These are phyloP conservation scores for Lupinus albus DNA, from an alignment of 306 rosid species.

Conservation along the genomic window DNA sequence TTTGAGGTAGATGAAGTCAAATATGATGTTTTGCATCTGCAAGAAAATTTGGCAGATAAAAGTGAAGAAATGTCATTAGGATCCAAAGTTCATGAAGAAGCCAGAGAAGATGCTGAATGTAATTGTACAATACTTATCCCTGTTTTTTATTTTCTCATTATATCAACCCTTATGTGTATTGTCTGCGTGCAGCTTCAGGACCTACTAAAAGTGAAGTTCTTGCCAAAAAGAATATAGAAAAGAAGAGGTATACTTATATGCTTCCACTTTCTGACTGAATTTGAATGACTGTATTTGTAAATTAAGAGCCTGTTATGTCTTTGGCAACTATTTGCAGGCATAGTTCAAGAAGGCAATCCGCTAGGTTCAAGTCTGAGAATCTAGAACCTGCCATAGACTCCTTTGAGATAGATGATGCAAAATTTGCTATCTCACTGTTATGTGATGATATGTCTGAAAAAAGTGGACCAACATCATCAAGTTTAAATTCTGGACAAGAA, in stretches of 20 bases:
- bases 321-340: slow-evolving; percentile 46
- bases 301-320: slow-evolving; percentile 30
- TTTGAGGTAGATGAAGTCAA: slow-evolving; percentile 36
- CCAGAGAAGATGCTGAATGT: slow-evolving; percentile 42
- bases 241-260: slow-evolving; percentile 60
- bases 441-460: slow-evolving; percentile 40
- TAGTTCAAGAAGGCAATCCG: slow-evolving; percentile 66
- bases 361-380: slow-evolving; percentile 50
- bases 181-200: slow-evolving; percentile 56
- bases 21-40: slow-evolving; percentile 13
- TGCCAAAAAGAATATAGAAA: slow-evolving; percentile 43
- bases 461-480: slow-evolving; percentile 39
- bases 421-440: slow-evolving; percentile 44
- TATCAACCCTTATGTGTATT: slow-evolving; percentile 30
- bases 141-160: not conserved
- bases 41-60: slow-evolving; percentile 40
- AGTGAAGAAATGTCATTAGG: slow-evolving; percentile 31
- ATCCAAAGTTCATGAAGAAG: slow-evolving; percentile 38
- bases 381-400: slow-evolving; percentile 52
- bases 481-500: slow-evolving; percentile 36
- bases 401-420: slow-evolving; percentile 45
- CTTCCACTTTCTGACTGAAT: slow-evolving; percentile 18
- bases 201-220: slow-evolving; percentile 43
- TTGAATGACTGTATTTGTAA: slow-evolving; percentile 31
- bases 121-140: slow-evolving; percentile 18